phyloP scores from a whole-genome alignment of 768 basidiomycete genomes.

The Rhodosporidiobolus sp. region DNA sequence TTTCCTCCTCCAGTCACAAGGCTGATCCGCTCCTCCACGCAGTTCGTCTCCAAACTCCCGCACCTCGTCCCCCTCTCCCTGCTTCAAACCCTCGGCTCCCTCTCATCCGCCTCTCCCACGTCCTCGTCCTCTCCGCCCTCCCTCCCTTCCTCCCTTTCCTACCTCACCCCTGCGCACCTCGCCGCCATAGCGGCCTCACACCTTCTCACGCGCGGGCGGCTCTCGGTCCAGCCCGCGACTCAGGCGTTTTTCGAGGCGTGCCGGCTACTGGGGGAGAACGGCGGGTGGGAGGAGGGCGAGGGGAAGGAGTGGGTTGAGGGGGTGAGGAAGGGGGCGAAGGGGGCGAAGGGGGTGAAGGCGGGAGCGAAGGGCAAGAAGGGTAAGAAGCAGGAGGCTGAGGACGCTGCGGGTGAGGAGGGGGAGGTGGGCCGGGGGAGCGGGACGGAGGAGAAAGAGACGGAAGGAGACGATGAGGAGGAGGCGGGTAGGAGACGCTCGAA shows the following conservation, averaged over 20 bases:
- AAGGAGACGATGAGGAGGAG: background rate
- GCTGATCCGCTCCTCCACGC: too few relatives aligned
- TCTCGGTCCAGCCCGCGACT: conserved; percentile 81
- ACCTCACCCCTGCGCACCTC: conserved; percentile 26
- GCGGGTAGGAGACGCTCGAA: background rate
- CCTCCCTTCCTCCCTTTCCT: conserved; percentile 29
- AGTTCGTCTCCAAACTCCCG: conserved; percentile 50
- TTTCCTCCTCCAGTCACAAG: background rate
- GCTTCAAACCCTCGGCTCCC: conserved; percentile 60
- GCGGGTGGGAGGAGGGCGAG: conserved; percentile 80
- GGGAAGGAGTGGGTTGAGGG: conserved; percentile 56
- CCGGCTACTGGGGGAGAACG: conserved; percentile 60
- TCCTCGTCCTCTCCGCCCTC: conserved; percentile 14
- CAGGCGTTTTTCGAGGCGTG: conserved; percentile 65
- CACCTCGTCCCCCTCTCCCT: conserved; percentile 77
- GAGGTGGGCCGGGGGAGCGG: background rate
- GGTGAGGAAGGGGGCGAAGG: conserved; percentile 4
- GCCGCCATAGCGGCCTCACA: conserved; percentile 57
- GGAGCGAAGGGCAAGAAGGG: background rate
- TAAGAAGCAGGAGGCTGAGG: background rate
- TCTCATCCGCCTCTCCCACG: conserved; percentile 40
- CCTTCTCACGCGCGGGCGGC: conserved; percentile 70
- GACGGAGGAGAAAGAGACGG: background rate
- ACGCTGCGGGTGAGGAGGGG: background rate
- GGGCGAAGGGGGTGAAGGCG: background rate